Conservation (phyloP, 2,329 filamentous ascomycete genomes). For the Cladosporium sp. region DNA sequence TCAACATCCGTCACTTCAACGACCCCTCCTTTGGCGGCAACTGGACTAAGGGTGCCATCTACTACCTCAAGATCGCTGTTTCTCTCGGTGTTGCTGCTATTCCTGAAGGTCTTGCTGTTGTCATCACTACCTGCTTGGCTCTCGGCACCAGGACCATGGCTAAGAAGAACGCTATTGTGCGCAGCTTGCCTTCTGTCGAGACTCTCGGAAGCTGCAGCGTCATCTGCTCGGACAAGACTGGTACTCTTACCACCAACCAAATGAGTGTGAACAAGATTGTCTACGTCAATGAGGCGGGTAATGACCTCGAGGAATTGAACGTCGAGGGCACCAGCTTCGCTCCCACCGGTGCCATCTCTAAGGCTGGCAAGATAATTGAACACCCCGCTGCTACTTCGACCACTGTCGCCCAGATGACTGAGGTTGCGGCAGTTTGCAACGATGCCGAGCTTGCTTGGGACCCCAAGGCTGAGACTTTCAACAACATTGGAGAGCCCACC, state of each 20-base stretch:
- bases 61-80: conserved; percentile 98
- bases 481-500: conserved; percentile 87
- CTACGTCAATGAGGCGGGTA: conserved; percentile 69
- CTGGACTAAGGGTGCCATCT: conserved; percentile 95
- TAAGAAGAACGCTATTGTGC: conserved; percentile 93
- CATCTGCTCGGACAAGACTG: conserved; percentile 99
- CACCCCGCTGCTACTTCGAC: conserved; percentile 66
- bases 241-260: conserved; percentile 95
- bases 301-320: conserved; percentile 74
- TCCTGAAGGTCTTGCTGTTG: conserved; percentile 92
- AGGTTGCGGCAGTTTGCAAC: conserved; percentile 75
- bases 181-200: conserved; percentile 93
- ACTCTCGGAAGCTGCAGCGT: conserved; percentile 98
- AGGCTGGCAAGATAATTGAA: conserved; percentile 60
- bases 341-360: conserved; percentile 68
- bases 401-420: conserved; percentile 73
- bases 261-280: conserved; percentile 97
- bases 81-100: conserved; percentile 97
- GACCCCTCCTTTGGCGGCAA: conserved; percentile 81
- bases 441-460: conserved; percentile 82
- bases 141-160: conserved; percentile 98
- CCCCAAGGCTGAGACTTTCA: conserved; percentile 65
- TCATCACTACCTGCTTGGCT: conserved; percentile 97
- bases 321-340: conserved; percentile 91
- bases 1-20: conserved; percentile 96